Percentiles rank a stretch among this genome's conserved stretches.
Evolutionary conservation across 208 protist species (phyloP).

Genomic region (Trichomonas vaginalis): DNA sequence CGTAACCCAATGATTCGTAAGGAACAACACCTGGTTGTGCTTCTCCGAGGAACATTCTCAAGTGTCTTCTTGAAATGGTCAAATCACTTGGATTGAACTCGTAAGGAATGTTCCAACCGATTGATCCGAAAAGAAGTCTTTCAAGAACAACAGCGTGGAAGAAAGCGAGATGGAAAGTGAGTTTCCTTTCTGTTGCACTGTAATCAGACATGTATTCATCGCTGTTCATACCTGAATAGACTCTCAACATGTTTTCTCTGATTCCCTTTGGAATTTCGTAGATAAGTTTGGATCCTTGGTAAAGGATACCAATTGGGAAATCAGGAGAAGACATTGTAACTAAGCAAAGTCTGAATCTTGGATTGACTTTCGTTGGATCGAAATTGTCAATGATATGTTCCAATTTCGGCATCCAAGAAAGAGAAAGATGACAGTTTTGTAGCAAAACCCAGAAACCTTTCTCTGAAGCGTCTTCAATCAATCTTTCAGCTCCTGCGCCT

Average conservation of each 20-base stretch:
- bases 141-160: constrained; percentile 90
- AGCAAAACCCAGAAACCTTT: constrained; percentile 74
- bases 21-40: constrained; percentile 43
- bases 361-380: constrained; percentile 49
- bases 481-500: constrained; percentile 77
- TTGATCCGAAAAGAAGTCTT: constrained; percentile 84
- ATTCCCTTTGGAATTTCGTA: constrained; percentile 90
- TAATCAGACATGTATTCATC: constrained; percentile 75
- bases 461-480: constrained; percentile 49
- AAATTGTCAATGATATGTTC: constrained; percentile 62
- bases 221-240: constrained; percentile 44
- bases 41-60: constrained; percentile 86
- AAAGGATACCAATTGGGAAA: constrained; percentile 81
- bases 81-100: constrained; percentile 92
- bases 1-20: constrained; percentile 91
- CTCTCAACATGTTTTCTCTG: constrained; percentile 72
- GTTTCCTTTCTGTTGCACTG: constrained; percentile 81
- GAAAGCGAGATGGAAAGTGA: constrained; percentile 88
- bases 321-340: constrained; percentile 65
- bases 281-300: constrained; percentile 87
- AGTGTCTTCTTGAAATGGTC: constrained; percentile 75
- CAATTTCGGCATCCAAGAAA: constrained; percentile 76
- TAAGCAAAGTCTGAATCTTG: constrained; percentile 76
- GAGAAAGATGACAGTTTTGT: constrained; percentile 92
- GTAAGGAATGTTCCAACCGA: constrained; percentile 87